These are phyloP conservation scores for Dendrobium chrysotoxum DNA, from an alignment of 106 monocot genomes.

Conservation along the genomic window DNA sequence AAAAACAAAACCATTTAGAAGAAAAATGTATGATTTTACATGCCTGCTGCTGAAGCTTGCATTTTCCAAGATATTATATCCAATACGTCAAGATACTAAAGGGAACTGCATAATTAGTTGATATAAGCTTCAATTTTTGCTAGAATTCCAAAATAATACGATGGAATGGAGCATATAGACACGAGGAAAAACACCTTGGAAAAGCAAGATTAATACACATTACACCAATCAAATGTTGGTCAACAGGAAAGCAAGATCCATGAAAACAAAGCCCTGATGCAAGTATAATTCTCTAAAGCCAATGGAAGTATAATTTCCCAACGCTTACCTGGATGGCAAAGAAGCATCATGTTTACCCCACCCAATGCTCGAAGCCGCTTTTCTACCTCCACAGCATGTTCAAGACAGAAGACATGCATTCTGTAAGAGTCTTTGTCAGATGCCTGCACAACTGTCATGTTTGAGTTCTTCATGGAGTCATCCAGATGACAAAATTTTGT, in stretches of 20 bases:
- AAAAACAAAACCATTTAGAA: neutral
- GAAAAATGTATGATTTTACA: neutral
- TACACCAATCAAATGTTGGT: neutral
- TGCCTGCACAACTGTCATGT: conserved; percentile 20
- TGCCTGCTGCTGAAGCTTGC: neutral
- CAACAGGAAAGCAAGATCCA: neutral
- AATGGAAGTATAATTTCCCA: neutral
- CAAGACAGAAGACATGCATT: conserved; percentile 95
- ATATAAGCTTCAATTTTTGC: neutral
- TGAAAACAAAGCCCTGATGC: neutral
- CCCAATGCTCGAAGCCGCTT: conserved; percentile 56
- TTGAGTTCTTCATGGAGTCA: conserved; percentile 16
- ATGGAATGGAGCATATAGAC: neutral
- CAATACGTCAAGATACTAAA: neutral
- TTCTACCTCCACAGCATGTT: conserved; percentile 78
- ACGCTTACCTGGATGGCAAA: conserved; percentile 85
- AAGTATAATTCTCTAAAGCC: neutral
- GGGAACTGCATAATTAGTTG: neutral
- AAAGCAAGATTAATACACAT: conserved; percentile 1
- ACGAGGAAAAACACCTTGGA: neutral
- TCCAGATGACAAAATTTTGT: conserved; percentile 10
- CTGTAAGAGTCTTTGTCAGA: conserved; percentile 69
- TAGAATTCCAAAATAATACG: neutral
- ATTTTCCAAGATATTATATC: neutral
- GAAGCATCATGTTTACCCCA: conserved; percentile 69